phyloP scores from a whole-genome alignment of 345 rosid genomes.

The Citrus medica region DNA sequence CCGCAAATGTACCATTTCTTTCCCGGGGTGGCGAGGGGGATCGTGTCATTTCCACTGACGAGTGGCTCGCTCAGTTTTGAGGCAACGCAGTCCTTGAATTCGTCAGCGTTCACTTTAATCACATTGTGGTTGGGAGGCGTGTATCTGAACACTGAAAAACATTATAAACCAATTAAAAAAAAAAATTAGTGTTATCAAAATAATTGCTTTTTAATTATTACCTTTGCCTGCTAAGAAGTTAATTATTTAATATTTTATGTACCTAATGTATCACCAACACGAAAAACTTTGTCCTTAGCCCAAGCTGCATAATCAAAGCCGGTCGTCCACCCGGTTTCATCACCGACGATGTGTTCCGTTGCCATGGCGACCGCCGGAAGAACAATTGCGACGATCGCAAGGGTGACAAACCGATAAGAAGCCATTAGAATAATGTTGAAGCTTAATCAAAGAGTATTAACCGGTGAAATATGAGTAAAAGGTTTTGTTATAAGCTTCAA shows the following conservation, averaged over 20 bases:
- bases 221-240: too few relatives aligned
- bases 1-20: conserved; percentile 54
- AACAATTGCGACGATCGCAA: conserved; percentile 19
- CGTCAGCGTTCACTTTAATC: conserved; percentile 22
- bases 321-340: conserved; percentile 22
- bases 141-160: conserved; percentile 33
- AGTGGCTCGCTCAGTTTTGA: not conserved
- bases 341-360: conserved; percentile 30
- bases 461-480: not conserved
- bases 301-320: conserved; percentile 25
- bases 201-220: too few relatives aligned
- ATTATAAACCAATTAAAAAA: too few relatives aligned
- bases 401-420: not conserved
- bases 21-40: conserved; percentile 27
- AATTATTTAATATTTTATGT: not conserved
- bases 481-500: not conserved
- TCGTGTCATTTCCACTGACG: conserved; percentile 28
- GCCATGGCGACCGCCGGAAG: conserved; percentile 28
- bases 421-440: conserved; percentile 24
- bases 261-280: conserved; percentile 34
- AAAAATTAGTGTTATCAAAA: too few relatives aligned
- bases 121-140: conserved; percentile 25
- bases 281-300: conserved; percentile 29
- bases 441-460: not conserved
- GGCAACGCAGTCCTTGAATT: conserved; percentile 29